Percentiles rank a stretch among this genome's conserved stretches.
These are phyloP conservation scores for Phytophthora colocasiae DNA, from an alignment of 352 stramenopile species.

Conservation along the genomic window DNA sequence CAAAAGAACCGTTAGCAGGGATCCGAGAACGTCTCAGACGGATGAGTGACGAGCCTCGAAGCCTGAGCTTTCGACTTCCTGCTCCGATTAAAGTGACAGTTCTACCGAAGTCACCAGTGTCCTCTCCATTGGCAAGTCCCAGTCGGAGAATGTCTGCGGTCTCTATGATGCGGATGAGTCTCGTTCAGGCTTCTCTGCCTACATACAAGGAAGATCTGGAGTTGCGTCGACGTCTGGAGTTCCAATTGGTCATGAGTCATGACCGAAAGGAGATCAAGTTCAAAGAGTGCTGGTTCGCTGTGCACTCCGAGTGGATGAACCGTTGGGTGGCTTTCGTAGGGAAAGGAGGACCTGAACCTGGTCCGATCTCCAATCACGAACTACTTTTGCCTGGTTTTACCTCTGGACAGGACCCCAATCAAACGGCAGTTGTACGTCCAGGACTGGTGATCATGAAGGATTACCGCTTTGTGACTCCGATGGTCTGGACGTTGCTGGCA, in stretches of 20 bases:
- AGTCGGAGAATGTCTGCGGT: slow-evolving; percentile 20
- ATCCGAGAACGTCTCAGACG: slow-evolving; percentile 54
- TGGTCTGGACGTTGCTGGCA: slow-evolving; percentile 73
- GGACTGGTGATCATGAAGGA: slow-evolving; percentile 57
- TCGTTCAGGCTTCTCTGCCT: slow-evolving; percentile 27
- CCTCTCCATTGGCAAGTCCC: not conserved
- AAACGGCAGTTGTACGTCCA: slow-evolving; percentile 47
- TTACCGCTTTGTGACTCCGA: slow-evolving; percentile 77
- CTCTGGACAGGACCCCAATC: slow-evolving; percentile 33
- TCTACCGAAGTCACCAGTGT: not conserved
- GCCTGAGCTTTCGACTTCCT: slow-evolving; percentile 58
- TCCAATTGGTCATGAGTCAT: slow-evolving; percentile 60
- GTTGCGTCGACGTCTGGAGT: slow-evolving; percentile 62
- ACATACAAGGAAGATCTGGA: slow-evolving; percentile 58
- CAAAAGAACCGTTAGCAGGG: slow-evolving; percentile 41
- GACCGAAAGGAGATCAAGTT: slow-evolving; percentile 48
- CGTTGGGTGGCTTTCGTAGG: slow-evolving; percentile 66
- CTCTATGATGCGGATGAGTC: slow-evolving; percentile 22
- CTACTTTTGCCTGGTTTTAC: slow-evolving; percentile 47
- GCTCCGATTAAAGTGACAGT: slow-evolving; percentile 15
- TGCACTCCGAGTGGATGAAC: slow-evolving; percentile 71
- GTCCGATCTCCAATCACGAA: slow-evolving; percentile 62
- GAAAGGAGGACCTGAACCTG: slow-evolving; percentile 50
- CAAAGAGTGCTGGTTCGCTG: slow-evolving; percentile 77
- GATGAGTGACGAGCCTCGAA: slow-evolving; percentile 37